phyloP scores from a whole-genome alignment of 2,329 filamentous ascomycete genomes.

The Aspergillus quadricinctus region DNA sequence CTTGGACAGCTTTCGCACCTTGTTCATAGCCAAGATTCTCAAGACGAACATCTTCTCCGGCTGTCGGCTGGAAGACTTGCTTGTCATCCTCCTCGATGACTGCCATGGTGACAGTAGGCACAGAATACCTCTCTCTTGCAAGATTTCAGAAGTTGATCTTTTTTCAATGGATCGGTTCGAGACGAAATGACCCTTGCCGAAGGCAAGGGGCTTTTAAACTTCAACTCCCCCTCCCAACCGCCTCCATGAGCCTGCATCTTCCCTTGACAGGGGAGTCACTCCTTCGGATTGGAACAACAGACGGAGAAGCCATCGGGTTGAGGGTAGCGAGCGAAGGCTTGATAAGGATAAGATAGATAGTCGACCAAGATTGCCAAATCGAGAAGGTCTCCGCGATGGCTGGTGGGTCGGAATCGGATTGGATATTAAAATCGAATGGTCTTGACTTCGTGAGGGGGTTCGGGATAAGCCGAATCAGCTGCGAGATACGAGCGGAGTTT shows the following conservation, averaged over 20 bases:
- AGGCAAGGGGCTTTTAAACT: neutral
- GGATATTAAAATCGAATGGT: slow-evolving; percentile 17
- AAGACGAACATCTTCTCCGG: slow-evolving; percentile 33
- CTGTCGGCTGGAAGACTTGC: slow-evolving; percentile 19
- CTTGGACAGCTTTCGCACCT: slow-evolving; percentile 17
- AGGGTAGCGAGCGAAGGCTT: neutral
- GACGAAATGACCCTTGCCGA: neutral
- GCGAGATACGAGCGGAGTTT: no score
- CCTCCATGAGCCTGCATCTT: neutral
- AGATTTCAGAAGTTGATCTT: no score
- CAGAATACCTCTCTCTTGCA: neutral
- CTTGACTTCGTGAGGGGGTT: neutral
- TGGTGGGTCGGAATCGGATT: slow-evolving; percentile 11
- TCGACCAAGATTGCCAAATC: slow-evolving; percentile 15
- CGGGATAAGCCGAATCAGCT: neutral
- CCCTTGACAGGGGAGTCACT: neutral
- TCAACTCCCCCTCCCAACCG: neutral
- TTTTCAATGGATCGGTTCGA: neutral
- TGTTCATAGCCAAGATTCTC: slow-evolving; percentile 39
- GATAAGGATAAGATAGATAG: slow-evolving; percentile 23
- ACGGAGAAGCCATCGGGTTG: slow-evolving; percentile 6
- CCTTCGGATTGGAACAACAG: neutral
- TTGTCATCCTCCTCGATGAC: slow-evolving; percentile 21
- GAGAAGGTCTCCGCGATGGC: slow-evolving; percentile 25
- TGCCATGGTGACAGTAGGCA: slow-evolving; percentile 11